Evolutionary conservation across 2,329 filamentous ascomycete species (phyloP).

Genomic region (Orbilia oligospora): DNA sequence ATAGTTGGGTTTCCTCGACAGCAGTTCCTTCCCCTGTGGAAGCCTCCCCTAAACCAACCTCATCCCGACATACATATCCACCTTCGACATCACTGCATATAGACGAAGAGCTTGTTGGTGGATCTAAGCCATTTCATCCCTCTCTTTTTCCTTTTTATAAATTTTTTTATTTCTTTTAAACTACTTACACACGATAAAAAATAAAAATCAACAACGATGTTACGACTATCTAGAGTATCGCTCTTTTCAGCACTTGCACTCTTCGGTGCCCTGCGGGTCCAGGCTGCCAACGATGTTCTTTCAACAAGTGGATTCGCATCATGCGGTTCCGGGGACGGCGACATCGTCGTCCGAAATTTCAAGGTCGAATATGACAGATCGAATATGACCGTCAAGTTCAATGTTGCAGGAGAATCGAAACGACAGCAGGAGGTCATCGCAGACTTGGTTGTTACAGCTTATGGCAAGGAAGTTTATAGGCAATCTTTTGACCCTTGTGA

Average conservation of each 20-base stretch:
- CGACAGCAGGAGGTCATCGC: slow-evolving; percentile 85
- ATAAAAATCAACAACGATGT: slow-evolving; percentile 57
- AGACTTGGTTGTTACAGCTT: slow-evolving; percentile 81
- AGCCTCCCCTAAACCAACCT: slow-evolving; percentile 9
- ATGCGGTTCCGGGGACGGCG: slow-evolving; percentile 74
- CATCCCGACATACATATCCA: slow-evolving; percentile 1
- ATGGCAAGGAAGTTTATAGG: slow-evolving; percentile 84
- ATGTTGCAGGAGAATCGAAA: slow-evolving; percentile 82
- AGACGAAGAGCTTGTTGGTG: slow-evolving; percentile 29
- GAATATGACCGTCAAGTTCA: slow-evolving; percentile 81
- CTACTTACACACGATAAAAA: slow-evolving; percentile 37
- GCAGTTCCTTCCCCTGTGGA: slow-evolving; percentile 43
- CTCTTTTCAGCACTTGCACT: slow-evolving; percentile 52
- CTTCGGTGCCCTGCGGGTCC: slow-evolving; percentile 66
- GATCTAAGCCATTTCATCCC: not conserved
- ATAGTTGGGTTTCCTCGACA: slow-evolving; percentile 42
- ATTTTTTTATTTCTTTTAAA: slow-evolving; percentile 36
- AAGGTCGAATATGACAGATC: slow-evolving; percentile 84
- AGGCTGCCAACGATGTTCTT: slow-evolving; percentile 78
- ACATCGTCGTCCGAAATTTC: slow-evolving; percentile 80
- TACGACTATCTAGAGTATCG: slow-evolving; percentile 60
- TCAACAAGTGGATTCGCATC: slow-evolving; percentile 84
- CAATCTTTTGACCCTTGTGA: slow-evolving; percentile 88
- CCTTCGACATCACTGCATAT: not conserved
- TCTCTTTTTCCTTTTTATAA: slow-evolving; percentile 10